Percentiles rank a stretch among this genome's conserved stretches.
Evolutionary conservation across 2,329 filamentous ascomycete species (phyloP).

Genomic region (Cryphonectria parasitica): DNA sequence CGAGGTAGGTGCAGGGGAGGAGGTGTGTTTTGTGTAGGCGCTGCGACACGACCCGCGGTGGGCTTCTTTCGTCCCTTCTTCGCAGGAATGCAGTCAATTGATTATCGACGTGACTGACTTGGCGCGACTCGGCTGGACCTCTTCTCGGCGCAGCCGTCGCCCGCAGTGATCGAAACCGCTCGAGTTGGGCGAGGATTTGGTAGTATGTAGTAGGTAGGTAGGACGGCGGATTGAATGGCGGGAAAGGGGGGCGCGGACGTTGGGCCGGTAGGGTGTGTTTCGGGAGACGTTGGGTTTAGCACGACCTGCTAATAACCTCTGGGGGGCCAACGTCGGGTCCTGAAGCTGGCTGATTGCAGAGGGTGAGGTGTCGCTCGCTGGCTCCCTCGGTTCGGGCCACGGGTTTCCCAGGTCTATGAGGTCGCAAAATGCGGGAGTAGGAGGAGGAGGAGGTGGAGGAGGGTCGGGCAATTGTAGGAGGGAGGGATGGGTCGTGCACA

Average conservation of each 20-base stretch:
- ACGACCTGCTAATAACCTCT: background rate
- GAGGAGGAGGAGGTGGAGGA: background rate
- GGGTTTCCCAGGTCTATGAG: slow-evolving; percentile 8
- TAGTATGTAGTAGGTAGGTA: slow-evolving; percentile 3
- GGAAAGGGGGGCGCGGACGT: slow-evolving; percentile 19
- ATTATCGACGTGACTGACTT: background rate
- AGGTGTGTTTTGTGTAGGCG: background rate
- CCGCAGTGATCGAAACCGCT: slow-evolving; percentile 18
- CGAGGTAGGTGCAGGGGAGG: background rate
- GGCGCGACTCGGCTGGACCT: slow-evolving; percentile 2
- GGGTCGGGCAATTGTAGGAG: slow-evolving; percentile 7
- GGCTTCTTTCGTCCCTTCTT: background rate
- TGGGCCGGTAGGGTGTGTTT: slow-evolving; percentile 24
- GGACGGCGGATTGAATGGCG: slow-evolving; percentile 5
- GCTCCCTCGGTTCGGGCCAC: slow-evolving; percentile 19
- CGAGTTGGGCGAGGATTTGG: background rate
- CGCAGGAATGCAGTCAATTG: slow-evolving; percentile 1
- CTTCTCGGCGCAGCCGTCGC: slow-evolving; percentile 12
- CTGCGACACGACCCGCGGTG: slow-evolving; percentile 11
- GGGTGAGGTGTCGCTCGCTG: slow-evolving; percentile 10
- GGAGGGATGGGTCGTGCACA: background rate
- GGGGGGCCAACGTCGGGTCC: background rate
- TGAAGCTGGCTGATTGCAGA: background rate
- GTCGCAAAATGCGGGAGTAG: background rate
- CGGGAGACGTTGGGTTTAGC: slow-evolving; percentile 15